Base-by-base conservation (phyloP, 257 asterid species). In the Ligustrum vulgare region DNA sequence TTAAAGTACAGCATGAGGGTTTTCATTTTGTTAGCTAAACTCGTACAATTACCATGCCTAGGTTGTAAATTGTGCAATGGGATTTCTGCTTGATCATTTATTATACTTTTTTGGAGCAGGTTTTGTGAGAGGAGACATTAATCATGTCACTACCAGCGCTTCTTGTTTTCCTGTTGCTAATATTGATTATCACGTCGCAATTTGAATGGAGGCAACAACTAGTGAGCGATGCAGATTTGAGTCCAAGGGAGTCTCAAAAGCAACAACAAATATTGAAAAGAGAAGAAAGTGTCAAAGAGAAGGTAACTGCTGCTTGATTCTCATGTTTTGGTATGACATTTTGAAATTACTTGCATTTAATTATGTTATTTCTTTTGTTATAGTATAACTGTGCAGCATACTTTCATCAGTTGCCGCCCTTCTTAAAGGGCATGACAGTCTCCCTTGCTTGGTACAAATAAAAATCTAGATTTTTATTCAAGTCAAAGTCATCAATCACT, bases 121-220 rank as follows among this genome's bases (percentile, higher is more conserved):
- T 84, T 79, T 79, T 75, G 84, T 67, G 83, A 45, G 72, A 70
- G 87, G 78, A 77, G 80, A 51, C 71, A 77, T 81, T 75, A 78
- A 83, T 51, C 82, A 92, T 94, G 97, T 90, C 96, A 67, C 88
- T 94, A 74, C 83, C 97, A 34, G 81, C 88, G 93, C 81, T 92
- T 77, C 88, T 94, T 36, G 96, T 90, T 69, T 87, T 88, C 78
- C 75, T 92, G 86, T 85, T 90, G 86, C 58, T 94, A 67, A 64
- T 90, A 67, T 80, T 94, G 83, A 82, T 94, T 51, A 84, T 94
- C n/a, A 90, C 91, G 18, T 89, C 94, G 35, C 97, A 94, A 71
- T 87, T 94, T 71, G 97, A 94, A 85, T 94, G 98, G 97, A 91
- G 86, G 73, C 96, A 88, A 75, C 96, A 88, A 65, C 76, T 90